Evolutionary conservation across 148 eudicot species (phyloP), one percentile per base, ranked within the genome.

Genomic region (Suaeda aralocaspica): DNA sequence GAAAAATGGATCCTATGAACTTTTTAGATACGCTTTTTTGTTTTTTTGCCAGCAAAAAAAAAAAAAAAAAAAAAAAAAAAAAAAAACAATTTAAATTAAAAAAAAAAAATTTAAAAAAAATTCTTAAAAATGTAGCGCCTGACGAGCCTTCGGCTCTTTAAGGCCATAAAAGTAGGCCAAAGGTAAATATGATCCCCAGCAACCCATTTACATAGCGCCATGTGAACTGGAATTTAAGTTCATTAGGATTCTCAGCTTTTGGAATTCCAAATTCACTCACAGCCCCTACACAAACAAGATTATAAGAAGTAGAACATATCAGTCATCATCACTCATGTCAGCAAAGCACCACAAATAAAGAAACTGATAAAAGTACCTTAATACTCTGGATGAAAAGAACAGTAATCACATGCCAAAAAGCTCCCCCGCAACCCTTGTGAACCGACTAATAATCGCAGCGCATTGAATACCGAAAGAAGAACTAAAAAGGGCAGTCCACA

Each of bases 151-250:
- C 88, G 81, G 48, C 89, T 88, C 77, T 85, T 85, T 26, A 91
- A 70, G 60, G 87, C 73, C 28, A 86, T 83, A 68, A 74, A 57
- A 88, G 76, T 72, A 88, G 72, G 29, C 94, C 97, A 73, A 91
- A 86, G 1, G 89, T 75, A 66, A 83, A 82, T 33, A 91, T 79
- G 69, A 84, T 72, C 50, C 85, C 91, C 4, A 91, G 81, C 71
- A 91, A 76, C 15, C 97, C 97, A 34, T 91, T 91, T 24, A 77
- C 62, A 72, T 88, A 91, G 5, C 81, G 87, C 91, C 94, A 88
- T 39, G 83, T 82, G 63, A 91, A 88, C 9, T 82, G 76, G 65
- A 77, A 74, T 31, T 60, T 56, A 55, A 63, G 87, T 70, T 48
- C 52, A 0, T 14, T 24, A 3, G 77, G 78, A 30, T 86, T 57